Conservation (phyloP, 2,329 filamentous ascomycete species). For the Alternaria alternata region DNA sequence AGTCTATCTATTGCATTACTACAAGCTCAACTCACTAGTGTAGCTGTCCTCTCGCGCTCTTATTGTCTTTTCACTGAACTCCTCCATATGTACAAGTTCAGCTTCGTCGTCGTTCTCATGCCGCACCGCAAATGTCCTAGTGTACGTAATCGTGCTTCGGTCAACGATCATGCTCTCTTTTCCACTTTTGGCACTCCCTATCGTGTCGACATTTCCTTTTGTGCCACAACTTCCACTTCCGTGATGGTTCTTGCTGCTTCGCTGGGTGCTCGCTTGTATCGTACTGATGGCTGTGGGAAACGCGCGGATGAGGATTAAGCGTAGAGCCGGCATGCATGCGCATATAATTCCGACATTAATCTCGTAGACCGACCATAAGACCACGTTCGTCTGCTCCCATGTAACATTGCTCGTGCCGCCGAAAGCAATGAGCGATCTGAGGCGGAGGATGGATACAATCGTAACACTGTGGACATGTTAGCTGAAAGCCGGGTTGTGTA, state of each 20-base stretch:
- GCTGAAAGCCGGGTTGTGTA: not conserved
- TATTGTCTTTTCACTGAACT: not conserved
- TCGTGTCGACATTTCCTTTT: constrained; percentile 17
- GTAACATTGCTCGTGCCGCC: constrained; percentile 49
- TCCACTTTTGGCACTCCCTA: not conserved
- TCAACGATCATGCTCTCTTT: not conserved
- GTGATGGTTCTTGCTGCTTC: not conserved
- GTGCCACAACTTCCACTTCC: constrained; percentile 30
- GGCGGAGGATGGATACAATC: constrained; percentile 52
- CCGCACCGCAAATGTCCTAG: constrained; percentile 12
- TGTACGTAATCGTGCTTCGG: constrained; percentile 9
- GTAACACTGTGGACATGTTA: constrained; percentile 12
- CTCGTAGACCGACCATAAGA: constrained; percentile 27
- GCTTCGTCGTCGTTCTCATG: constrained; percentile 7
- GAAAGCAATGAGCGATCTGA: constrained; percentile 53
- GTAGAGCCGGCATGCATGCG: constrained; percentile 52
- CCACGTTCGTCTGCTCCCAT: constrained; percentile 38
- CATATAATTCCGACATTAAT: constrained; percentile 46
- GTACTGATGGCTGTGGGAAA: constrained; percentile 45
- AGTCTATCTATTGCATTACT: not conserved
- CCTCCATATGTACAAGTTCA: not conserved
- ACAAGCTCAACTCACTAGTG: not conserved
- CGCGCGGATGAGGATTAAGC: constrained; percentile 44
- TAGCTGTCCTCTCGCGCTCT: not conserved
- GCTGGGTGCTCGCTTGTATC: constrained; percentile 17